Conservation (phyloP, 2,329 filamentous ascomycete species). For the Xylogone sp. region DNA sequence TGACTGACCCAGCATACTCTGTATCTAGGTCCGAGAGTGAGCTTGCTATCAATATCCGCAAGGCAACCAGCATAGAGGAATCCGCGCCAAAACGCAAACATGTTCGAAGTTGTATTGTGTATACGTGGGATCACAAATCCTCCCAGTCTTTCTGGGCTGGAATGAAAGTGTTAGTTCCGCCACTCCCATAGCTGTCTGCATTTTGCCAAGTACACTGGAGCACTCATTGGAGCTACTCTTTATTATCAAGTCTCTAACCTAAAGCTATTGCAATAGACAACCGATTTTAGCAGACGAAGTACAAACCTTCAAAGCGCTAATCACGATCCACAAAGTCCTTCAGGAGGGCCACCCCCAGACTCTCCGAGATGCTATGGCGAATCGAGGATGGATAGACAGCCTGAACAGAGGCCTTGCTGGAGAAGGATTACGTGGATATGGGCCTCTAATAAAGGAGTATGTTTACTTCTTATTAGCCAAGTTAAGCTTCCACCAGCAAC, state of each 20-base stretch:
- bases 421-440: constrained; percentile 86
- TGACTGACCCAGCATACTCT: constrained; percentile 7
- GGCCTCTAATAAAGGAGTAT: constrained; percentile 91
- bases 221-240: background rate
- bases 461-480: constrained; percentile 94
- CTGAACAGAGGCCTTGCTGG: constrained; percentile 78
- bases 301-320: constrained; percentile 97
- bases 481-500: constrained; percentile 91
- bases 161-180: constrained; percentile 82
- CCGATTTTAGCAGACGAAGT: constrained; percentile 98
- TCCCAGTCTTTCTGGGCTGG: constrained; percentile 94
- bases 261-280: constrained; percentile 56
- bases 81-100: constrained; percentile 78
- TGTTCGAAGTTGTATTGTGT: constrained; percentile 96
- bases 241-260: constrained; percentile 7
- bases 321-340: constrained; percentile 94
- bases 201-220: background rate
- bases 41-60: constrained; percentile 66
- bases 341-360: constrained; percentile 92
- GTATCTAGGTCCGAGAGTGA: constrained; percentile 59
- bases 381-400: constrained; percentile 89
- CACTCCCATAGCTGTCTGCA: background rate
- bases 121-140: constrained; percentile 98
- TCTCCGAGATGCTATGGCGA: constrained; percentile 82
- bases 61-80: constrained; percentile 66